Base-by-base conservation (phyloP, 2,329 filamentous ascomycete species). In the Chrysoporthe deuterocubensis region DNA sequence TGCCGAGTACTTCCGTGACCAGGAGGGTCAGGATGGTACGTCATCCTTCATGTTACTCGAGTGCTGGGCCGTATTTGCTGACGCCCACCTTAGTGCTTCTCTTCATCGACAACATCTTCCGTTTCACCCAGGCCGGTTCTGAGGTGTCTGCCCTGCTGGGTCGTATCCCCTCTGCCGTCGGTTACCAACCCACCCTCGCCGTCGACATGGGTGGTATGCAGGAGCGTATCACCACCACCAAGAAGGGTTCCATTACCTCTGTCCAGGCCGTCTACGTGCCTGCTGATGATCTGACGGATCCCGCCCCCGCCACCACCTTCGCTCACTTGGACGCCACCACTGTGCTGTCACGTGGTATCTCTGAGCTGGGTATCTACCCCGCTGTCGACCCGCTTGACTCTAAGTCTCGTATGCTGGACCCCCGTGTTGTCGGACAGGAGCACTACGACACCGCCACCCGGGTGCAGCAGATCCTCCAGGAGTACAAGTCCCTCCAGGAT, bases 41-140 rank as follows among this genome's bases (percentile, higher is more conserved):
- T 77, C 73, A 64, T 67, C 62, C 42, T 58, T 37, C 37, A 42
- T 40, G 8, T 42, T n/a, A 63, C 56, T 42, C 48, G 61, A 32
- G 26, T 6, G 34, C 62, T 7, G 40, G n/a, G 59, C 32, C 21
- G n/a, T 44, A 9, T 9, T 43, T 62, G 34, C 56, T 58, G 34
- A 58, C 56, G 11, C 34, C 18, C 18, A 11, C 4, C 37, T 34
- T 69, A 92, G 93, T 97, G 89, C 88, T 97, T 81, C 94, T 97
- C 83, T 97, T 98, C 89, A 98, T 98, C 83, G 96, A 99, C 92
- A 99, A 99, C 90, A 98, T 99, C 86, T 98, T 97, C 93, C 92
- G 96, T 80, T 98, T 98, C 90, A 97, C 95, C 75, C 95, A 98
- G 87, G 96, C 96, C 82, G 96, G 96, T 94, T 98, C 96, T 79